phyloP scores from a whole-genome alignment of 495 filamentous ascomycete genomes.

The Talaromyces trachyspermus region DNA sequence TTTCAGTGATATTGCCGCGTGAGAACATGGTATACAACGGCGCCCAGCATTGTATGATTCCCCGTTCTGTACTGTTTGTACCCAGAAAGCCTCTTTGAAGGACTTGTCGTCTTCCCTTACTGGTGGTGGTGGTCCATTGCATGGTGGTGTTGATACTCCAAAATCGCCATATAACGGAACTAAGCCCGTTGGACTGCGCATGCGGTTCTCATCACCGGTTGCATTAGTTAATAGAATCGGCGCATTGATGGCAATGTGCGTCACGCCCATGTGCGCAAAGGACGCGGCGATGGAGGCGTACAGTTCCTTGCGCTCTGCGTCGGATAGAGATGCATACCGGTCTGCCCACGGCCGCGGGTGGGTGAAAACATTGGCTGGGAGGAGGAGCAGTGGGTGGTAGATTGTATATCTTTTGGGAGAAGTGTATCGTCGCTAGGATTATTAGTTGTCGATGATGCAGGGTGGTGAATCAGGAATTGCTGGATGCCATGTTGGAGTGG shows the following conservation, averaged over 20 bases:
- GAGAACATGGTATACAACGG: conserved; percentile 89
- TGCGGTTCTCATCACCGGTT: conserved; percentile 47
- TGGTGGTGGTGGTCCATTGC: conserved; percentile 8
- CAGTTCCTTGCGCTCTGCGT: conserved; percentile 35
- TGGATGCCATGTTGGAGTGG: conserved; percentile 27
- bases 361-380: conserved; percentile 54
- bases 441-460: conserved; percentile 17
- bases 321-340: conserved; percentile 26
- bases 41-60: conserved; percentile 78
- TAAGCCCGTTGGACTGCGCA: conserved; percentile 58
- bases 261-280: conserved; percentile 37
- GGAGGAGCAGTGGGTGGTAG: conserved; percentile 62
- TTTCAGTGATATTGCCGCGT: conserved; percentile 82
- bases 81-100: conserved; percentile 63
- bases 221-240: conserved; percentile 44
- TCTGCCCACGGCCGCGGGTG: conserved; percentile 34
- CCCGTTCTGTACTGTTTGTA: conserved; percentile 64
- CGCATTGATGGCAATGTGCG: conserved; percentile 67
- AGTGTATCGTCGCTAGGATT: conserved; percentile 58
- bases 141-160: conserved; percentile 38
- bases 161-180: conserved; percentile 61
- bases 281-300: conserved; percentile 37
- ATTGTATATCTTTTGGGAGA: conserved; percentile 60
- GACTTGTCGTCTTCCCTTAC: no score
- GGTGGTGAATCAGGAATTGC: conserved; percentile 19